phyloP scores from a whole-genome alignment of 768 basidiomycete species.

The Auriculariales sp. region DNA sequence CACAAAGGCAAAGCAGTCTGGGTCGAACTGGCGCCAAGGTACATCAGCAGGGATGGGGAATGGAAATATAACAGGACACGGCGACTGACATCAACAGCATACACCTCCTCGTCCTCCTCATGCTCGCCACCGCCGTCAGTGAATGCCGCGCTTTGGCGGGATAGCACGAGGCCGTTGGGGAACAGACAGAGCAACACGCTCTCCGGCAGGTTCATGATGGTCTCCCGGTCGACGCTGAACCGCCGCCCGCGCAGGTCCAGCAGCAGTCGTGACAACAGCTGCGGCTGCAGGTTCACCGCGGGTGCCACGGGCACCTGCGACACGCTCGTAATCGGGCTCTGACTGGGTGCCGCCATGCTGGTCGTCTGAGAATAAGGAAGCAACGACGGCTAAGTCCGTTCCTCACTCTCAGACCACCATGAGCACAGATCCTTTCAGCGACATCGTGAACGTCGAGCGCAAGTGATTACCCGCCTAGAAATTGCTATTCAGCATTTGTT shows the following conservation, averaged over 20 bases:
- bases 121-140: conserved; percentile 61
- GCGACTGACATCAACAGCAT: conserved; percentile 82
- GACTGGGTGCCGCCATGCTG: background rate
- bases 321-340: conserved; percentile 34
- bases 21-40: conserved; percentile 62
- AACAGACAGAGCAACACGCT: conserved; percentile 92
- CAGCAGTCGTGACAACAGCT: conserved; percentile 74
- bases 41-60: background rate
- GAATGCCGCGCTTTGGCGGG: conserved; percentile 65
- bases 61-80: background rate
- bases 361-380: background rate
- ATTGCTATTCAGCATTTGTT: background rate
- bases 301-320: conserved; percentile 32
- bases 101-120: conserved; percentile 83
- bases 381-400: background rate
- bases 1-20: conserved; percentile 89
- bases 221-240: conserved; percentile 93
- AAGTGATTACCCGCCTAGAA: no score
- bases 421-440: background rate
- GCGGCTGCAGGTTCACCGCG: conserved; percentile 61
- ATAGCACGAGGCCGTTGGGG: conserved; percentile 91
- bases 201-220: conserved; percentile 96
- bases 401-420: background rate
- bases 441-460: background rate
- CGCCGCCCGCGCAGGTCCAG: conserved; percentile 85